A percentile compares a stretch with the other conserved stretches of the same genome.
Evolutionary conservation across 2,329 filamentous ascomycete species (phyloP).

Genomic region (Paecilomyces dactylethromorphus): DNA sequence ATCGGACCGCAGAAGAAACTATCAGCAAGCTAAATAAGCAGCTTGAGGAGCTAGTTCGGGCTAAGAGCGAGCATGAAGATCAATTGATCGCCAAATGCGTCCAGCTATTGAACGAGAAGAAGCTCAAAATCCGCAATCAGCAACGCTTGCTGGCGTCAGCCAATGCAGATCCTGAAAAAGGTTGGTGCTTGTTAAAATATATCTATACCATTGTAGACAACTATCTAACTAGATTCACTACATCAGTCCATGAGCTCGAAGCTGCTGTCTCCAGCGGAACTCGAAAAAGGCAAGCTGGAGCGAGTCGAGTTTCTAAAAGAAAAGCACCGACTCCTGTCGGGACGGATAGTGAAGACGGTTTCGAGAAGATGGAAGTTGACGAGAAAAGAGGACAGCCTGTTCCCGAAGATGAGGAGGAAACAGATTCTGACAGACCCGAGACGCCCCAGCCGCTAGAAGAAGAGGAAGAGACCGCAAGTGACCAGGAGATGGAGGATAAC

Average conservation of each 20-base stretch:
- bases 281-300: slow-evolving; percentile 7
- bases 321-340: slow-evolving; percentile 14
- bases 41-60: slow-evolving; percentile 51
- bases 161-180: slow-evolving; percentile 35
- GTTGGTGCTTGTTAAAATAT: slow-evolving; percentile 13
- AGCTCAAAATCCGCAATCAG: slow-evolving; percentile 58
- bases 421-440: slow-evolving; percentile 18
- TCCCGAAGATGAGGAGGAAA: slow-evolving; percentile 12
- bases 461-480: slow-evolving; percentile 21
- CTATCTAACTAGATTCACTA: not conserved
- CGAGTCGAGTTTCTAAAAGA: slow-evolving; percentile 19
- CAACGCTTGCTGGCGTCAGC: slow-evolving; percentile 49
- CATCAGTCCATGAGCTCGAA: slow-evolving; percentile 21
- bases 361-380: slow-evolving; percentile 33
- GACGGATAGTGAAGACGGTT: slow-evolving; percentile 25
- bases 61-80: slow-evolving; percentile 52
- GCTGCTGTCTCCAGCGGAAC: slow-evolving; percentile 8
- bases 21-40: slow-evolving; percentile 48
- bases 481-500: slow-evolving; percentile 16
- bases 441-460: slow-evolving; percentile 29
- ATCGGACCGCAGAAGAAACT: slow-evolving; percentile 41
- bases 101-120: slow-evolving; percentile 56
- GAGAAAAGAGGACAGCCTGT: slow-evolving; percentile 6
- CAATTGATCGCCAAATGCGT: slow-evolving; percentile 53
- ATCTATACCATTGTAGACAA: not conserved